Percentiles rank a stretch among this genome's conserved stretches.
Conservation (phyloP, 2,329 filamentous ascomycete species). For the Calonectria naviculata region DNA sequence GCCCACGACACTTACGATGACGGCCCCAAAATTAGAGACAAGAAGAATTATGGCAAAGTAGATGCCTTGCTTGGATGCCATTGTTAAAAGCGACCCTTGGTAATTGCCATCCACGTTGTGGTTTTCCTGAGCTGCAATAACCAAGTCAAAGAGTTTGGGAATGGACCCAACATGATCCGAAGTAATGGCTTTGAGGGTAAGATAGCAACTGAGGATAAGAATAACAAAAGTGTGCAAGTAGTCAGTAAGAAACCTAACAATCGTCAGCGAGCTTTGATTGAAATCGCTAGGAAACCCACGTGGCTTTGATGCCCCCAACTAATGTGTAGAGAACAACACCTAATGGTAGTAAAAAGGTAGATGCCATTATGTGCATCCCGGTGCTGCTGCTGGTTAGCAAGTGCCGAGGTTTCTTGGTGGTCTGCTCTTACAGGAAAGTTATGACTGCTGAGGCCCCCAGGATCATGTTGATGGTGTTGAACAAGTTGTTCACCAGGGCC, state of each 20-base stretch:
- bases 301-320: constrained; percentile 83
- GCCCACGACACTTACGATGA: constrained; percentile 60
- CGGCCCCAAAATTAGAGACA: constrained; percentile 84
- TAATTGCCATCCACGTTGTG: constrained; percentile 85
- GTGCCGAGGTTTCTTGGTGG: neutral
- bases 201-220: constrained; percentile 85
- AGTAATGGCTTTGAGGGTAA: constrained; percentile 83
- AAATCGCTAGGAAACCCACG: constrained; percentile 43
- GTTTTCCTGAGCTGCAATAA: constrained; percentile 72
- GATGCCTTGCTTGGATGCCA: constrained; percentile 76
- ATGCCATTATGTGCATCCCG: constrained; percentile 71
- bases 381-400: constrained; percentile 29
- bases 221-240: constrained; percentile 86
- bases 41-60: constrained; percentile 92
- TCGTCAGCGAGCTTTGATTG: neutral
- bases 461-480: constrained; percentile 89
- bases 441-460: constrained; percentile 77
- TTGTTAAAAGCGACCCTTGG: constrained; percentile 85
- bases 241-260: constrained; percentile 74
- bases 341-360: constrained; percentile 84
- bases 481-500: constrained; percentile 83
- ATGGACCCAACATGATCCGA: constrained; percentile 81
- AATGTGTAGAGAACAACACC: constrained; percentile 79
- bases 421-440: constrained; percentile 43
- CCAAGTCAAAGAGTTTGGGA: constrained; percentile 78